Conservation (phyloP, 805 yeast genomes). For the Hanseniaspora lachancei region DNA sequence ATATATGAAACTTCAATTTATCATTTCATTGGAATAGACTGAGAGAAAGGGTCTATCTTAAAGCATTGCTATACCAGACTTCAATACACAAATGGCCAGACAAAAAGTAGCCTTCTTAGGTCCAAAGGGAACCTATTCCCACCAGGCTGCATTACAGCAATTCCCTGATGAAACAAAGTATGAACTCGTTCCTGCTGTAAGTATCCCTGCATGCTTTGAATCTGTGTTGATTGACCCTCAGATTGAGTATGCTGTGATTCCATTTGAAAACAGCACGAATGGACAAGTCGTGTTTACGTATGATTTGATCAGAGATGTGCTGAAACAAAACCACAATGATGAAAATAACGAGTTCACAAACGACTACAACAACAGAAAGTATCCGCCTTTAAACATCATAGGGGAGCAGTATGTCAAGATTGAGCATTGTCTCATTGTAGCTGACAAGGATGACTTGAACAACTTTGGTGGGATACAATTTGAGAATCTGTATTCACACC, state of each 20-base stretch:
- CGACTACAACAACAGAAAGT: conserved; percentile 14
- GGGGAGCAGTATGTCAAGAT: conserved; percentile 76
- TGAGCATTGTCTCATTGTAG: conserved; percentile 51
- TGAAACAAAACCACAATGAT: conserved; percentile 15
- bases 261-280: conserved; percentile 87
- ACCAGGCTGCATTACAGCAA: conserved; percentile 59
- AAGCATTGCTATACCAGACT: too few relatives aligned
- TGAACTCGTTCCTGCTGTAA: conserved; percentile 21
- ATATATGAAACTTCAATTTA: too few relatives aligned
- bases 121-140: conserved; percentile 86
- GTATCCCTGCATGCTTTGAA: conserved; percentile 54
- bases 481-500: conserved; percentile 67
- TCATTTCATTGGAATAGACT: too few relatives aligned
- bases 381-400: conserved; percentile 39
- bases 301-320: conserved; percentile 63
- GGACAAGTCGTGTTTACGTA: conserved; percentile 84
- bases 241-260: conserved; percentile 67
- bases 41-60: too few relatives aligned
- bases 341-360: background rate
- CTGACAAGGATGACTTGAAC: conserved; percentile 13
- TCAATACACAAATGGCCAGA: background rate
- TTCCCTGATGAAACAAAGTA: conserved; percentile 28
- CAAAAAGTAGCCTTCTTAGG: conserved; percentile 63
- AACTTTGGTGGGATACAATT: conserved; percentile 23
- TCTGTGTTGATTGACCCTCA: conserved; percentile 31